Evolutionary conservation across 2,329 filamentous ascomycete genomes (phyloP), one percentile per base, ranked within the genome.

Genomic region (Paramyrothecium roridum): DNA sequence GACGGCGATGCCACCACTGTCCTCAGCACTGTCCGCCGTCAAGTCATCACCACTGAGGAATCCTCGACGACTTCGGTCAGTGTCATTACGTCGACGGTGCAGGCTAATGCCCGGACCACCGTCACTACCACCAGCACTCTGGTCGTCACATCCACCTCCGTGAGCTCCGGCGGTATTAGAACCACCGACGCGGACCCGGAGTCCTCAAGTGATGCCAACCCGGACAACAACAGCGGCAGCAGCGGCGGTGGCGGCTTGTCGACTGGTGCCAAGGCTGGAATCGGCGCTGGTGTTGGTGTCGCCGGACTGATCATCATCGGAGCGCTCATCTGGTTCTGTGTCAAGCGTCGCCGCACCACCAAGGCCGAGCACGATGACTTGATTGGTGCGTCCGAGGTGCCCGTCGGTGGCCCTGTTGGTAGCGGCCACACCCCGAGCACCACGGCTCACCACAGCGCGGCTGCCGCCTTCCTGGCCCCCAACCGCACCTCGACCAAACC

Each of bases 201-300:
- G 10, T 61, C 66, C 17, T 65, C 65, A 1, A 64, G 64, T 56
- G 62, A 57, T 11, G 49, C 61, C 52, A 57, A 59, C 21, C 58
- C 56, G 21, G 54, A 51, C 50, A 56, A 54, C 45, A 52, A 52
- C 50, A 52, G 52, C 19, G 56, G 51, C 56, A 57, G 19, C 55
- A 56, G 57, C 54, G 54, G 48, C 33, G 53, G 52, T 40, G 59
- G 62, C 11, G 72, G 74, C 4, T 67, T 77, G 11, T 73, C 71
- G 1, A 73, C 68, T 8, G 75, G 74, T 26, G 75, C 74, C 57
- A 76, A 77, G 70, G 73, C 72, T 47, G 75, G 75, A 53, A 77
- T 77, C 40, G 75, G 75, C 53, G 70, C 69, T 21, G 75, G 72
- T 52, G 70, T 66, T 19, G 74, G 68, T 57, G 63, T 74, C 21